Evolutionary conservation across 1,284 basidiomycete species (phyloP), one percentile per base, ranked within the genome.

Genomic region (Dichomitus squalens): DNA sequence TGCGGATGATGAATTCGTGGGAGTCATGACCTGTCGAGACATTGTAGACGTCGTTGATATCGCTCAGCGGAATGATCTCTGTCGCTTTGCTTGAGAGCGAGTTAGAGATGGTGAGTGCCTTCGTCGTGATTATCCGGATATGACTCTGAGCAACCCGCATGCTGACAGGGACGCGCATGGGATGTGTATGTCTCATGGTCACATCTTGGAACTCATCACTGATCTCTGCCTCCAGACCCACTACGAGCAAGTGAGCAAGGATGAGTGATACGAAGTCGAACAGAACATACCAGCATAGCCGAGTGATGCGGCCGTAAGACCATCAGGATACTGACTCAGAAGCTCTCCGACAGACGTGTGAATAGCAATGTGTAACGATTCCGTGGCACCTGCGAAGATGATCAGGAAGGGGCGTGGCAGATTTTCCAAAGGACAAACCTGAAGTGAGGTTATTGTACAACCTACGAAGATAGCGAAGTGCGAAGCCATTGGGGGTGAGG

Each of bases 1-100:
- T 79, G 40, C 90, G 81, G 65, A 95, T 86, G 58, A 93, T 88
- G 66, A 95, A 91, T 68, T 94, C 91, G 57, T 90, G 79, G n/a
- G 81, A 76, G 53, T 93, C 88, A 14, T 85, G 79, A 7, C 88
- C 87, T 3, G 85, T 88, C 2, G 86, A 84, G 16, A 92, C 86
- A 53, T 89, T 90, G 69, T 93, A 91, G 1, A 93, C 84, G 67
- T 96, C 93, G 73, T 90, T 92, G 63, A 96, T 83, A 58, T 95
- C 93, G 3, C 81, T 75, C 54, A 93, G 77, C 1, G 86, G 83
- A 52, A 95, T 87, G 57, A 92, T 85, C 65, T 95, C 93, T 0
- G 86, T 90, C 1, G 90, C 84, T 73, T 86, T 86, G 72, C 87
- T 90, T 4, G 83, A 78, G 43, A 90, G 72, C 0, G 76, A 74